A percentile compares a stretch with the other conserved stretches of the same genome.
Conservation (phyloP, 331 rosid genomes). For the Pyracantha coccinea region DNA sequence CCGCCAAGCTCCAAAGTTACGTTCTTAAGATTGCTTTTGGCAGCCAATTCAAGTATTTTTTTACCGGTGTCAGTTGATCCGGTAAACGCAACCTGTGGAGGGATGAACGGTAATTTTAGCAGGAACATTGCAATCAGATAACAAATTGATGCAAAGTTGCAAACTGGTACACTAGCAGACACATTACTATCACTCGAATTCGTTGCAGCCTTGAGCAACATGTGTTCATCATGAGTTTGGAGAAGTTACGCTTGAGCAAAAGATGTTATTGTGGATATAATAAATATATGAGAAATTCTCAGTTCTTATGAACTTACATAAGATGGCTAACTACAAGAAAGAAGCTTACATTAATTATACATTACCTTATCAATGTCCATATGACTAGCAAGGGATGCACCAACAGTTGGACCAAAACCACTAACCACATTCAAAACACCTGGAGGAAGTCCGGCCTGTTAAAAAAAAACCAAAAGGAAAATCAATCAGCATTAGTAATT, state of each 20-base stretch:
- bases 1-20: slow-evolving; percentile 94
- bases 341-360: not conserved
- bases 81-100: slow-evolving; percentile 80
- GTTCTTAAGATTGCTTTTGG: slow-evolving; percentile 75
- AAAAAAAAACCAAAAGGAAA: slow-evolving; percentile 2
- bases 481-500: slow-evolving; percentile 3
- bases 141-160: not conserved
- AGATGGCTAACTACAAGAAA: not conserved
- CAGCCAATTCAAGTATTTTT: slow-evolving; percentile 52
- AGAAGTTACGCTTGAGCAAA: not conserved
- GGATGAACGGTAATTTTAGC: slow-evolving; percentile 6
- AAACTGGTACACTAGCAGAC: not conserved
- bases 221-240: not conserved
- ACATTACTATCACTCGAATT: not conserved
- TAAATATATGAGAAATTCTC: not conserved
- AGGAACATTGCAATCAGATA: not conserved
- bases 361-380: slow-evolving; percentile 88
- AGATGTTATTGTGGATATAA: not conserved
- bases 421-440: slow-evolving; percentile 79
- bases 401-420: slow-evolving; percentile 91
- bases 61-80: slow-evolving; percentile 86
- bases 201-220: not conserved
- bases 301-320: not conserved
- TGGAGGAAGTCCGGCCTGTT: slow-evolving; percentile 86
- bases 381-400: slow-evolving; percentile 89